These are phyloP conservation scores for Aspergillus udagawae DNA, from an alignment of 2,329 filamentous ascomycete species.

Conservation along the genomic window DNA sequence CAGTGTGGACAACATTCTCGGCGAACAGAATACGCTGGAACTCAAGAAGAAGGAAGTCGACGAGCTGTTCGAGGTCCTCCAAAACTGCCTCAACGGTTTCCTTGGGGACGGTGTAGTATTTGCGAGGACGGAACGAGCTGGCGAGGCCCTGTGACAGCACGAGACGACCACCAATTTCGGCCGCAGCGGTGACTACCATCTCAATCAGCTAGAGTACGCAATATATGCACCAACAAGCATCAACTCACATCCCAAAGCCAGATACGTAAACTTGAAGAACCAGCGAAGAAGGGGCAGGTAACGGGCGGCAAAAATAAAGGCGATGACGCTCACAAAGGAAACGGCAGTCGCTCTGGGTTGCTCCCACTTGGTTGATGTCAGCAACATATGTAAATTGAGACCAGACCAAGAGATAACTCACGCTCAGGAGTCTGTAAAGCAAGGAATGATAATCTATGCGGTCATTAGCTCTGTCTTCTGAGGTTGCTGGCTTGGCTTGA, in stretches of 20 bases:
- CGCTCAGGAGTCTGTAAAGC: slow-evolving; percentile 62
- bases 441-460: slow-evolving; percentile 60
- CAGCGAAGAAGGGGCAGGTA: slow-evolving; percentile 61
- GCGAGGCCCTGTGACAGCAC: slow-evolving; percentile 56
- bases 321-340: slow-evolving; percentile 53
- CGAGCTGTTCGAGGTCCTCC: slow-evolving; percentile 60
- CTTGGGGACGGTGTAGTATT: slow-evolving; percentile 64
- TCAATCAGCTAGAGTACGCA: slow-evolving; percentile 6
- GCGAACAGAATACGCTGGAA: slow-evolving; percentile 63
- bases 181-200: slow-evolving; percentile 49
- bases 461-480: slow-evolving; percentile 11
- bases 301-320: slow-evolving; percentile 60
- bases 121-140: slow-evolving; percentile 58
- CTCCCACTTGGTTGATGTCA: slow-evolving; percentile 51
- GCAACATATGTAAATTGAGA: slow-evolving; percentile 6
- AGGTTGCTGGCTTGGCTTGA: neutral
- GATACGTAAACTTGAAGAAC: slow-evolving; percentile 57
- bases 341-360: slow-evolving; percentile 61
- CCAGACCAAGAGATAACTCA: slow-evolving; percentile 30
- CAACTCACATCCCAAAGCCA: slow-evolving; percentile 54
- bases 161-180: slow-evolving; percentile 55
- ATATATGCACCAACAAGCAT: slow-evolving; percentile 16
- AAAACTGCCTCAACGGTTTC: slow-evolving; percentile 59
- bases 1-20: slow-evolving; percentile 60
- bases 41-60: slow-evolving; percentile 67